phyloP scores from a whole-genome alignment of 495 filamentous ascomycete genomes.

The Penicillium pancosmium region DNA sequence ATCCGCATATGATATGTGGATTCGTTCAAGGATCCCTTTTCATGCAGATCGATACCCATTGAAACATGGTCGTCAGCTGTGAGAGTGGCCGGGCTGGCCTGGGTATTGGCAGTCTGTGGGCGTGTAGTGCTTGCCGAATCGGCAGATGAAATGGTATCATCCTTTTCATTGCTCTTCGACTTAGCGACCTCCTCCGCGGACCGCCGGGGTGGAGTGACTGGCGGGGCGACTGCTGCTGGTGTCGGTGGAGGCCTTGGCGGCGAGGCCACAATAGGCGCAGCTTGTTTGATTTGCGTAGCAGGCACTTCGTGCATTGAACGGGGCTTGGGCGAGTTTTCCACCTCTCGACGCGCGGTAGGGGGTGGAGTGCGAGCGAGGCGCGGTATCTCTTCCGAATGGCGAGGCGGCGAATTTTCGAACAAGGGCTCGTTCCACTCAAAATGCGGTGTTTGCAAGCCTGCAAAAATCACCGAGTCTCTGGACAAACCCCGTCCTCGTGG shows the following conservation, averaged over 20 bases:
- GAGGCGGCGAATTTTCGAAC: slow-evolving; percentile 54
- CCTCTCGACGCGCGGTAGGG: slow-evolving; percentile 25
- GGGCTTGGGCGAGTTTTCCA: slow-evolving; percentile 37
- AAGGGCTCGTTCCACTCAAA: slow-evolving; percentile 64
- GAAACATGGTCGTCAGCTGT: slow-evolving; percentile 84
- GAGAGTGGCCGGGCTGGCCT: slow-evolving; percentile 53
- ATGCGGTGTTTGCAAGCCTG: slow-evolving; percentile 60
- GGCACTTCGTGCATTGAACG: slow-evolving; percentile 41
- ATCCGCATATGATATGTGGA: slow-evolving; percentile 94
- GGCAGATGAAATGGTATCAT: slow-evolving; percentile 60
- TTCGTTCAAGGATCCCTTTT: slow-evolving; percentile 80
- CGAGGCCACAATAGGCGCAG: slow-evolving; percentile 18
- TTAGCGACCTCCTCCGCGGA: slow-evolving; percentile 51
- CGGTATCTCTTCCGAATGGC: slow-evolving; percentile 37
- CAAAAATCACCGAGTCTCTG: slow-evolving; percentile 66
- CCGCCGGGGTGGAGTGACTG: slow-evolving; percentile 46
- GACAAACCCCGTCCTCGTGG: slow-evolving; percentile 80
- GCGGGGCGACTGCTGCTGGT: slow-evolving; percentile 14
- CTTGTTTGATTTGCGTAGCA: slow-evolving; percentile 17
- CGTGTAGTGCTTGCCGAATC: slow-evolving; percentile 69
- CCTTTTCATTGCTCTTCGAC: slow-evolving; percentile 37
- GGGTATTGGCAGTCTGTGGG: slow-evolving; percentile 51
- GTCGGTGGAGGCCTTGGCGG: slow-evolving; percentile 8
- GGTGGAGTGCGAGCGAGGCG: slow-evolving; percentile 42
- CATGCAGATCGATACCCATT: slow-evolving; percentile 86